These are phyloP conservation scores for Lentinula guzmanii DNA, from an alignment of 768 basidiomycete genomes.

Conservation along the genomic window DNA sequence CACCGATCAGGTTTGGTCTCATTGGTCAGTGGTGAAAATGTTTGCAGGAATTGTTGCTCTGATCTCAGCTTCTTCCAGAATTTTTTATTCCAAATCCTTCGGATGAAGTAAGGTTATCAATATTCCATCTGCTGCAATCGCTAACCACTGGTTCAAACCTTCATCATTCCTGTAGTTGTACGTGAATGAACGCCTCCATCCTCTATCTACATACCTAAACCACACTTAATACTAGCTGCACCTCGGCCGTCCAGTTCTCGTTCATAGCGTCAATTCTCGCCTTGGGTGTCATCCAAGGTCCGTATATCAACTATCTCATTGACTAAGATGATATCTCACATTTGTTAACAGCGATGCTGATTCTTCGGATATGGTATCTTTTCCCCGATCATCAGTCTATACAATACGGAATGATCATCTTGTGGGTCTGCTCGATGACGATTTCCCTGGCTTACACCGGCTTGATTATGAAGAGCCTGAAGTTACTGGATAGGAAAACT, in stretches of 20 bases:
- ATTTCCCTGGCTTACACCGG: constrained; percentile 24
- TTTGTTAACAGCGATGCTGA: constrained; percentile 26
- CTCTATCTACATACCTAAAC: background rate
- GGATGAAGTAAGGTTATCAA: constrained; percentile 14
- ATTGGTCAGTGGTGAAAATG: constrained; percentile 12
- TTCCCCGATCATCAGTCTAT: constrained; percentile 24
- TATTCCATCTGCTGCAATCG: background rate
- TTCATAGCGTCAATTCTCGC: constrained; percentile 22
- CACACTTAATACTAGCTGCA: constrained; percentile 18
- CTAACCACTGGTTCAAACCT: background rate
- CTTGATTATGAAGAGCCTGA: constrained; percentile 14
- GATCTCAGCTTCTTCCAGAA: constrained; percentile 10
- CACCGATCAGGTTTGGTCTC: constrained; percentile 12
- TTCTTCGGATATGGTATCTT: constrained; percentile 35
- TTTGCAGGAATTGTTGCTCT: background rate
- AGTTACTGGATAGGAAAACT: constrained; percentile 7
- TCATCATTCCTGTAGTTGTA: constrained; percentile 17
- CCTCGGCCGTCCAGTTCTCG: constrained; percentile 18
- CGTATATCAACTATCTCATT: background rate
- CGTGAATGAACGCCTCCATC: background rate
- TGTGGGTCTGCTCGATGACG: constrained; percentile 22
- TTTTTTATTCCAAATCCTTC: constrained; percentile 20
- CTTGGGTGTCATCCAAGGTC: constrained; percentile 29
- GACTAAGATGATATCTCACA: background rate
- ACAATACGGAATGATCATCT: constrained; percentile 20